Conservation (phyloP, 352 stramenopile genomes). For the Phytophthora rubi region DNA sequence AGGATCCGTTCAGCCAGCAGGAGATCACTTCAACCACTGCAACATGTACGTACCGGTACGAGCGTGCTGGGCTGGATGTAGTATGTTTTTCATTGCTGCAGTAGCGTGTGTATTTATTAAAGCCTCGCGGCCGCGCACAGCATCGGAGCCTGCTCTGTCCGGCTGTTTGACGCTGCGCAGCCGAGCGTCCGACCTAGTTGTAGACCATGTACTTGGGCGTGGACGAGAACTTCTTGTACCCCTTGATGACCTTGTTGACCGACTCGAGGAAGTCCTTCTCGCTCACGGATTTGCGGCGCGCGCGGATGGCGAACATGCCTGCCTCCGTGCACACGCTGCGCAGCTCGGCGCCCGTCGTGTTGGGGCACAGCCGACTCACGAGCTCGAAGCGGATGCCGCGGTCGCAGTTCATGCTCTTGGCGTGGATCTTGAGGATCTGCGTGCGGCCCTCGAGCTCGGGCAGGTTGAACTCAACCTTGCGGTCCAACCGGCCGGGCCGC, state of each 20-base stretch:
- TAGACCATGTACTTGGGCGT: slow-evolving; percentile 99
- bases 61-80: not conserved
- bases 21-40: not conserved
- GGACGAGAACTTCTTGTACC: slow-evolving; percentile 99
- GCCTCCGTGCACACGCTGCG: slow-evolving; percentile 98
- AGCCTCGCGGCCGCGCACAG: slow-evolving; percentile 14
- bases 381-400: slow-evolving; percentile 99
- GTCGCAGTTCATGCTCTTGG: slow-evolving; percentile 99
- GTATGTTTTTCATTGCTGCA: slow-evolving; percentile 9
- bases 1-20: not conserved
- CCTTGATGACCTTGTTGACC: slow-evolving; percentile 99
- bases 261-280: slow-evolving; percentile 99
- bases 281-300: slow-evolving; percentile 97
- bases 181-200: slow-evolving; percentile 78
- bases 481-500: slow-evolving; percentile 93
- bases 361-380: slow-evolving; percentile 97
- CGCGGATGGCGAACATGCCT: slow-evolving; percentile 99
- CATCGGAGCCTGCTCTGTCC: slow-evolving; percentile 6
- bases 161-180: slow-evolving; percentile 12
- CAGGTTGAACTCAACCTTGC: slow-evolving; percentile 99
- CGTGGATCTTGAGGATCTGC: slow-evolving; percentile 99
- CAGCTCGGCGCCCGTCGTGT: slow-evolving; percentile 98
- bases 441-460: slow-evolving; percentile 98
- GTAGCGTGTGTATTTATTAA: slow-evolving; percentile 37
- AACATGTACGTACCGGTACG: not conserved